These are phyloP conservation scores for Teunomyces lycoperdinae DNA, from an alignment of 805 yeast genomes.

Conservation along the genomic window DNA sequence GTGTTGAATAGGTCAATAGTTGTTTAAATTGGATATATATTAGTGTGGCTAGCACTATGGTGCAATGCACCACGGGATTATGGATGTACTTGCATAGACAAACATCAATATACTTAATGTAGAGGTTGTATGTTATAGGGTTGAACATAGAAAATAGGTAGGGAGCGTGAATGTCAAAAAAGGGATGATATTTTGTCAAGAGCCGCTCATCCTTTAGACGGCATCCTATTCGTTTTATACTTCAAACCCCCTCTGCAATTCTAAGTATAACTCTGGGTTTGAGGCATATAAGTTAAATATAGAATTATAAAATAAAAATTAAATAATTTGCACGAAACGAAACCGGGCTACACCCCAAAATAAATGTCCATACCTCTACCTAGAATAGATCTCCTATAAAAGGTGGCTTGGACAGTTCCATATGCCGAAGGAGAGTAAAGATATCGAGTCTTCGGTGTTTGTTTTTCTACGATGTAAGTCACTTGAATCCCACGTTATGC, in stretches of 20 bases:
- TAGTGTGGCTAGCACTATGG: neutral
- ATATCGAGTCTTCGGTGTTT: too few species aligned
- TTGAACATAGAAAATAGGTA: neutral
- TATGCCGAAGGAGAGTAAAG: too few species aligned
- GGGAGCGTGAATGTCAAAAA: neutral
- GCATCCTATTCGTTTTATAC: neutral
- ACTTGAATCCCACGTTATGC: too few species aligned
- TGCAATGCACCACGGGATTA: slow-evolving; percentile 14
- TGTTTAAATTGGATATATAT: neutral
- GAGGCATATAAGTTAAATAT: neutral
- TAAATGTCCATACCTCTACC: too few species aligned
- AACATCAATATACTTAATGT: slow-evolving; percentile 15
- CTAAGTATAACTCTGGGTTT: neutral
- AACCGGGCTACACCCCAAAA: too few species aligned
- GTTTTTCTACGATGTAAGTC: too few species aligned
- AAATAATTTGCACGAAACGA: neutral
- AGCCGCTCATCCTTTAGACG: neutral
- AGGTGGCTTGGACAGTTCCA: too few species aligned
- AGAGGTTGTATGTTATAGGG: neutral
- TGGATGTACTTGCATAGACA: slow-evolving; percentile 17
- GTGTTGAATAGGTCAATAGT: neutral
- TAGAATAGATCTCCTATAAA: too few species aligned
- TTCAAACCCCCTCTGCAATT: neutral
- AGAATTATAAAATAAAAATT: neutral
- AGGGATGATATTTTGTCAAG: neutral